These are phyloP conservation scores for Aegilops bicornis DNA, from an alignment of 176 grass and related monocot genomes.

Conservation along the genomic window DNA sequence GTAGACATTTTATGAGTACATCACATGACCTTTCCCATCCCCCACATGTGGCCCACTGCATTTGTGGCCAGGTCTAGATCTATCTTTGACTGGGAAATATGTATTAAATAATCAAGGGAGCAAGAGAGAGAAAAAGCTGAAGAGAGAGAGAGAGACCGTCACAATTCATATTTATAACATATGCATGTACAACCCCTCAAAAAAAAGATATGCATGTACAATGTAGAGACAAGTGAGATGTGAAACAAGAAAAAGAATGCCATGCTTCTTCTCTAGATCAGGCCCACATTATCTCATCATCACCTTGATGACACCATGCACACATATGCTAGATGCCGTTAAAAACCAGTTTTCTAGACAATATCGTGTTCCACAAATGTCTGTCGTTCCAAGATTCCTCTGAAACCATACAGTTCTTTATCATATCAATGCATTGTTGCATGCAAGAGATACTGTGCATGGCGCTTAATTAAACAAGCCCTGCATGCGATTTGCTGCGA, in stretches of 20 bases:
- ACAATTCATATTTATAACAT: conserved; percentile 1
- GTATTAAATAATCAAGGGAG: conserved; percentile 40
- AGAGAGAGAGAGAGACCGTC: conserved; percentile 19
- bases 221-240: conserved; percentile 30
- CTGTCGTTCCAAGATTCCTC: conserved; percentile 42
- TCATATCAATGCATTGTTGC: conserved; percentile 27
- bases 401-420: conserved; percentile 43
- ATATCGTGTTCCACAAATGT: conserved; percentile 35
- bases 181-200: background rate
- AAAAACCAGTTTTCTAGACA: conserved; percentile 61
- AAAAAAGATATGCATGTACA: background rate
- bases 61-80: conserved; percentile 76
- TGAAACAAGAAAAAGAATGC: conserved; percentile 42
- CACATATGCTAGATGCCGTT: conserved; percentile 42
- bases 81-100: conserved; percentile 71
- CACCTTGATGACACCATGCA: conserved; percentile 18
- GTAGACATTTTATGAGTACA: conserved; percentile 75
- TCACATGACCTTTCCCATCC: conserved; percentile 81
- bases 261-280: conserved; percentile 42
- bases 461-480: background rate
- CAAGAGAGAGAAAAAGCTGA: conserved; percentile 12
- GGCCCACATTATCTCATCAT: conserved; percentile 54
- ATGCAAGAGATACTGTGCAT: conserved; percentile 41
- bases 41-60: conserved; percentile 82
- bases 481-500: conserved; percentile 26